Evolutionary conservation across 2,329 filamentous ascomycete genomes (phyloP), one percentile per base, ranked within the genome.

Genomic region (Aspergillus sp.): DNA sequence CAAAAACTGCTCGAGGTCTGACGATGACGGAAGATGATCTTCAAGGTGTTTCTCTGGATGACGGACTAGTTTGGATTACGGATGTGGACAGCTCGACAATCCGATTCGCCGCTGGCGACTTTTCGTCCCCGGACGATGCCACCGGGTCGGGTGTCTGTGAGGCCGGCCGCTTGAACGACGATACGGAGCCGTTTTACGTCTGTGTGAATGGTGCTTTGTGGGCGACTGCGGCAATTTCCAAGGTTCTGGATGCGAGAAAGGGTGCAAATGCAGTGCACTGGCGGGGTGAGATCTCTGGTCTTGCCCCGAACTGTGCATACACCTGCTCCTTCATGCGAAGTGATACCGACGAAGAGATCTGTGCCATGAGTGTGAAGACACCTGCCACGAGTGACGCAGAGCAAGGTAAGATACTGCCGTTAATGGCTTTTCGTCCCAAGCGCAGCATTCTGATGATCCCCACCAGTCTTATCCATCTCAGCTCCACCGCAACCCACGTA

Each of bases 171-270:
- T 41, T 66, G 17, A 57, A 61, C 33, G 61, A 65, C 30, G 68
- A 72, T 43, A 57, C 77, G 55, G 82, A 84, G 65, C 83, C 83
- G 41, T 85, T 86, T 65, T 85, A 82, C 66, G 79, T 86, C 48
- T 82, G 82, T 62, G 78, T 87, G 55, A 86, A 87, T 62, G 82
- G 82, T 42, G 83, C 84, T 19, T 77, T 82, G 57, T 87, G 84
- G 84, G 83, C 82, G 55, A 85, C 83, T 17, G 80, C 80, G 47
- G 77, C 76, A 44, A 82, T 86, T 53, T 73, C 71, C 53, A 74
- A 68, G 58, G 70, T 73, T 56, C 64, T 76, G 41, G 68, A 78
- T 52, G 68, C 73, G 47, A 72, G 73, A 30, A 71, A 71, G 60
- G 75, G 72, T 54, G 75, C 61, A 60, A 76, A 69, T 60, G 66